Evolutionary conservation across 208 protist genomes (phyloP).

Genomic region (Crithidia thermophila): DNA sequence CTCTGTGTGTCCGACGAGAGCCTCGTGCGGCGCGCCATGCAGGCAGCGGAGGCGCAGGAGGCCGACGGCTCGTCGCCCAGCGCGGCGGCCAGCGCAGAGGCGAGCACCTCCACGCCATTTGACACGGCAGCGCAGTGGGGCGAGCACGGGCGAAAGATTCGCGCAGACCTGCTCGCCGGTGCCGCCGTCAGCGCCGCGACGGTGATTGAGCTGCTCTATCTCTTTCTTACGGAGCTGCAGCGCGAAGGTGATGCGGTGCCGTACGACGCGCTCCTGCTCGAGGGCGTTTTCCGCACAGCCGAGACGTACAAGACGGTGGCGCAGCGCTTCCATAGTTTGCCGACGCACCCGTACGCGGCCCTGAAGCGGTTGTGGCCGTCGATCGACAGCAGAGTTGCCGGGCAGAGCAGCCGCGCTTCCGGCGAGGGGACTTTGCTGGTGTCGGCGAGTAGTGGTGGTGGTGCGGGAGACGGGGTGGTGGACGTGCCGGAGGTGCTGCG

Average conservation of each 20-base stretch:
- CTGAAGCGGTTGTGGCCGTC: constrained; percentile 14
- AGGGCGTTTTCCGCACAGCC: constrained; percentile 50
- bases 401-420: too few relatives aligned
- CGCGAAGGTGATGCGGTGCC: constrained; percentile 8
- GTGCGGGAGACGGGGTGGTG: background rate
- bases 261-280: constrained; percentile 65
- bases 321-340: constrained; percentile 25
- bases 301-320: constrained; percentile 41
- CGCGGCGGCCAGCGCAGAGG: constrained; percentile 27
- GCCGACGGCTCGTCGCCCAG: too few relatives aligned
- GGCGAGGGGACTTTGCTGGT: too few relatives aligned
- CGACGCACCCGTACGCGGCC: constrained; percentile 18
- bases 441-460: background rate
- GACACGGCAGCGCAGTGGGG: constrained; percentile 43
- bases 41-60: constrained; percentile 22
- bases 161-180: constrained; percentile 45
- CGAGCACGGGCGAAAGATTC: constrained; percentile 38
- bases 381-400: too few relatives aligned
- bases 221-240: constrained; percentile 49
- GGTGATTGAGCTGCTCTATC: constrained; percentile 55
- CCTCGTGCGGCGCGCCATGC: constrained; percentile 58
- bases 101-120: constrained; percentile 9
- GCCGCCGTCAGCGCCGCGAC: constrained; percentile 40
- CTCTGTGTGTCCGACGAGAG: constrained; percentile 54
- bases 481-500: constrained; percentile 22